phyloP scores from a whole-genome alignment of 352 stramenopile species.

The Ophiocytium majus region DNA sequence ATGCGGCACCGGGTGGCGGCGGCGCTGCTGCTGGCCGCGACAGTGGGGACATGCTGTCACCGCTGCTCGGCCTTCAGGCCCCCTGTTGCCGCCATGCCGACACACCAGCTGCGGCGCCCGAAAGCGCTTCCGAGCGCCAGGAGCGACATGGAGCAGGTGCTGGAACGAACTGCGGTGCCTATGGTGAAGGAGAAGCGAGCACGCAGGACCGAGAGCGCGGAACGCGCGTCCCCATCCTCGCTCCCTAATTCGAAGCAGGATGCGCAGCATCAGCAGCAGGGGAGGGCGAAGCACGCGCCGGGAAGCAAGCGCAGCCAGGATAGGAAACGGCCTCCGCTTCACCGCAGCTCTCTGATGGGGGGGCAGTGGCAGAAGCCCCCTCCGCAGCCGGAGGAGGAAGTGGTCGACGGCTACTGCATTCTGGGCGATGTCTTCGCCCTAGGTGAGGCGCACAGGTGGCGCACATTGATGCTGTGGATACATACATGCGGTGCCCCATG shows the following conservation, averaged over 20 bases:
- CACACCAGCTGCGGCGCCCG: too few relatives aligned
- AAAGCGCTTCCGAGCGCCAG: too few relatives aligned
- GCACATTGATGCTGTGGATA: not conserved
- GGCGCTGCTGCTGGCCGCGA: too few relatives aligned
- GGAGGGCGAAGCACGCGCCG: too few relatives aligned
- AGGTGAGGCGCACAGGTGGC: not conserved
- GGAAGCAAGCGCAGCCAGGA: not conserved
- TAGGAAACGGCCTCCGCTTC: not conserved
- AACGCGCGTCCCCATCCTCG: too few relatives aligned
- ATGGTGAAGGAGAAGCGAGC: not conserved
- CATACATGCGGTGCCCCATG: too few relatives aligned
- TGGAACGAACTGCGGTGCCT: not conserved
- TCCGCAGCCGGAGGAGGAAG: not conserved
- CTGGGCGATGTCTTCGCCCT: constrained; percentile 11
- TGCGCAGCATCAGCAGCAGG: too few relatives aligned
- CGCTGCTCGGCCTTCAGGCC: too few relatives aligned
- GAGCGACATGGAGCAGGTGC: not conserved
- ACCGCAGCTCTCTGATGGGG: not conserved
- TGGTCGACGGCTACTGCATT: constrained; percentile 19
- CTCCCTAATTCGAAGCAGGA: too few relatives aligned
- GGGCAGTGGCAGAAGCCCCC: not conserved
- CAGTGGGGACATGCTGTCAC: too few relatives aligned
- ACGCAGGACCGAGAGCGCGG: not conserved
- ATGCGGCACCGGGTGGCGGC: too few relatives aligned
- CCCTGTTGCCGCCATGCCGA: too few relatives aligned